Conservation (phyloP, 2,329 filamentous ascomycete species). For the Plectosphaerella sp. region DNA sequence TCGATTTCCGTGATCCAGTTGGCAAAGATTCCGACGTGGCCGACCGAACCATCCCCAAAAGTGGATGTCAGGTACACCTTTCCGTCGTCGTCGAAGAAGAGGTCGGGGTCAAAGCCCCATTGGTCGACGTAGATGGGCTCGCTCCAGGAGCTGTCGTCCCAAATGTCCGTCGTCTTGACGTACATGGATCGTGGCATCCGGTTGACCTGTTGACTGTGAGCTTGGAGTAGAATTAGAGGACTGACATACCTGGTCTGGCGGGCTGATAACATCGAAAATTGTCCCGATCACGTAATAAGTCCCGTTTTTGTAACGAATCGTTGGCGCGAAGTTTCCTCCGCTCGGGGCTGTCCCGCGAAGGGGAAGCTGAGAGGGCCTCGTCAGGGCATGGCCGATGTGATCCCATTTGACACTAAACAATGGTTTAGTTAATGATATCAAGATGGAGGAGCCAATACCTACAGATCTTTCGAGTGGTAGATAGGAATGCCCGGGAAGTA, state of each 20-base stretch:
- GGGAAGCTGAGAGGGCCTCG: conserved; percentile 8
- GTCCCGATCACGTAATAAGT: conserved; percentile 9
- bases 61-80: conserved; percentile 9
- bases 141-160: conserved; percentile 10
- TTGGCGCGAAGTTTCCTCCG: conserved; percentile 11
- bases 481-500: conserved; percentile 12
- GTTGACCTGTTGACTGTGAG: conserved; percentile 1
- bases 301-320: conserved; percentile 8
- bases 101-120: conserved; percentile 11
- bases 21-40: conserved; percentile 8
- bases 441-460: neutral
- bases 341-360: conserved; percentile 11
- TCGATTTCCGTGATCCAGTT: conserved; percentile 13
- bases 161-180: conserved; percentile 9
- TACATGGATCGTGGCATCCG: conserved; percentile 10
- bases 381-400: conserved; percentile 10
- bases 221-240: too few species aligned
- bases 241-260: conserved; percentile 8
- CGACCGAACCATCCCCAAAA: conserved; percentile 6
- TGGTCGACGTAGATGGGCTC: conserved; percentile 12
- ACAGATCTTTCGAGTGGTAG: conserved; percentile 11
- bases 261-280: conserved; percentile 9
- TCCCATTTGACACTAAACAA: conserved; percentile 8
- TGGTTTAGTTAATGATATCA: neutral
- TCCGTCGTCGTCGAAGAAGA: conserved; percentile 11